Conservation (phyloP, 1,284 basidiomycete species). For the Inonotus hispidus region DNA sequence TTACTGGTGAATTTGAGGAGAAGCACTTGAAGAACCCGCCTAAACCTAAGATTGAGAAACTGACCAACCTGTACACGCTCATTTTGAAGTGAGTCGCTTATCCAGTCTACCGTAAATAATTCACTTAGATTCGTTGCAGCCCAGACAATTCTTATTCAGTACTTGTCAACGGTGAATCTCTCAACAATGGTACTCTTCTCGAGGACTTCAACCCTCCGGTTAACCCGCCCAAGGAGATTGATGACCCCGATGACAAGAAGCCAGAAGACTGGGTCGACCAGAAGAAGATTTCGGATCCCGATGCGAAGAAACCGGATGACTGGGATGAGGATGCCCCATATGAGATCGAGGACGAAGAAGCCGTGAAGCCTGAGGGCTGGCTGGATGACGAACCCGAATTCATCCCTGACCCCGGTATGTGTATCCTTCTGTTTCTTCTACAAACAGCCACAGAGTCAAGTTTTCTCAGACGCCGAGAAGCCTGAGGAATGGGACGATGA, state of each 20-base stretch:
- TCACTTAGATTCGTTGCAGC: slow-evolving; percentile 34
- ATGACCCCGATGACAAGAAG: slow-evolving; percentile 89
- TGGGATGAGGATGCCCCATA: slow-evolving; percentile 96
- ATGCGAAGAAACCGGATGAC: slow-evolving; percentile 85
- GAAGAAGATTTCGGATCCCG: slow-evolving; percentile 80
- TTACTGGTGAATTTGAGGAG: slow-evolving; percentile 91
- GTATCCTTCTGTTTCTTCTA: not conserved
- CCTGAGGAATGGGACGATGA: slow-evolving; percentile 99
- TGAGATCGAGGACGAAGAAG: slow-evolving; percentile 84
- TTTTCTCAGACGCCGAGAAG: slow-evolving; percentile 78
- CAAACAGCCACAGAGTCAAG: not conserved
- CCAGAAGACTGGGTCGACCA: slow-evolving; percentile 93
- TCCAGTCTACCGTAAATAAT: not conserved
- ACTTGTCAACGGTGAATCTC: slow-evolving; percentile 83
- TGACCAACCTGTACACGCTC: slow-evolving; percentile 90
- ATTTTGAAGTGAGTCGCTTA: slow-evolving; percentile 72
- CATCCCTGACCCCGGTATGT: slow-evolving; percentile 81
- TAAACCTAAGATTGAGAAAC: slow-evolving; percentile 82
- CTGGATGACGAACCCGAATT: slow-evolving; percentile 81
- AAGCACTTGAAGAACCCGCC: slow-evolving; percentile 89
- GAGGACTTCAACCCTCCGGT: slow-evolving; percentile 96
- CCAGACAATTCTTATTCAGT: slow-evolving; percentile 96
- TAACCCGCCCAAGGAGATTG: slow-evolving; percentile 90
- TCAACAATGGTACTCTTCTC: slow-evolving; percentile 78
- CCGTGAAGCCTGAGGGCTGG: slow-evolving; percentile 93